These are phyloP conservation scores for Geotrichum bryndzae DNA, from an alignment of 1,139 yeast genomes.

Conservation along the genomic window DNA sequence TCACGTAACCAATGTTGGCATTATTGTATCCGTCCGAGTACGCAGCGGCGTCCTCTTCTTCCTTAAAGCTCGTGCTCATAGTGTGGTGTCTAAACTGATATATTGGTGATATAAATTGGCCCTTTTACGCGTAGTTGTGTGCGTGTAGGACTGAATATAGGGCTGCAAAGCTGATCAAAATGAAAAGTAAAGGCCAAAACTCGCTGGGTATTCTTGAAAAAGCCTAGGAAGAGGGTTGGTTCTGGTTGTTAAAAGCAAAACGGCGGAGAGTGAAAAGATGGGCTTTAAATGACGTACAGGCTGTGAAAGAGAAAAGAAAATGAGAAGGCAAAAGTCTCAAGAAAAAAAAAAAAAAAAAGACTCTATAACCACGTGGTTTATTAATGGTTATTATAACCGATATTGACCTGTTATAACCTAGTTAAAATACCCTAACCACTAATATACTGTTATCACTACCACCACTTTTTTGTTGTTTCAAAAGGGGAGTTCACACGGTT, in stretches of 20 bases:
- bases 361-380: not conserved
- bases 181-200: too few species aligned
- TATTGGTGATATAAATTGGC: not conserved
- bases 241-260: too few species aligned
- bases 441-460: not conserved
- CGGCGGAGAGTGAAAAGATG: too few species aligned
- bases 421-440: not conserved
- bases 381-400: not conserved
- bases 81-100: not conserved
- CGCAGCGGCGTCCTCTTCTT: conserved; percentile 16
- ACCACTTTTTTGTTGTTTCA: not conserved
- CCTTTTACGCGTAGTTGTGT: not conserved
- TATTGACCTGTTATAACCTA: not conserved
- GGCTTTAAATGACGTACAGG: not conserved
- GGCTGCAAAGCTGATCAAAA: too few species aligned
- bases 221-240: too few species aligned
- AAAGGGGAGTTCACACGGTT: too few species aligned
- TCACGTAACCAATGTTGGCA: conserved; percentile 12
- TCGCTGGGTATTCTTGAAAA: too few species aligned
- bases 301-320: not conserved
- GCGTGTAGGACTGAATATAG: not conserved
- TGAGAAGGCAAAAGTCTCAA: not conserved
- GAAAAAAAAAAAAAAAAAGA: not conserved
- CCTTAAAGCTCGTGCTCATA: conserved; percentile 11
- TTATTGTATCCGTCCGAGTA: conserved; percentile 14